Evolutionary conservation across 139 green algal species (phyloP).

Genomic region (Chlamydomonas schloesseri): DNA sequence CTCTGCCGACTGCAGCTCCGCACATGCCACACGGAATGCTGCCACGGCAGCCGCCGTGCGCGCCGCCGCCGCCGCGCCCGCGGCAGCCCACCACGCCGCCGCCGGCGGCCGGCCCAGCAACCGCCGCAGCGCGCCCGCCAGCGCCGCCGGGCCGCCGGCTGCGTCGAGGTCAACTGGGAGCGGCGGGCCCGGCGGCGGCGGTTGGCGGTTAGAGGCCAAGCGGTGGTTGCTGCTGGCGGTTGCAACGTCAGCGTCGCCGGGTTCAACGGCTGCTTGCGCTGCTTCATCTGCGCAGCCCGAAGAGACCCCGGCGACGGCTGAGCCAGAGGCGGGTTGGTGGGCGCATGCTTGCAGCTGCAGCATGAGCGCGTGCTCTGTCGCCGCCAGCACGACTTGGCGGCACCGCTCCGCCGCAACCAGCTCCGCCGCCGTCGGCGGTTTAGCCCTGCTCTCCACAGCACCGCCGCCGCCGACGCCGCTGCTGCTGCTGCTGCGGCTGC

Average conservation of each 20-base stretch:
- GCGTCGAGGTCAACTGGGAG: too few species aligned
- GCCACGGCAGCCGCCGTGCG: not conserved
- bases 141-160: not conserved
- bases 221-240: too few species aligned
- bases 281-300: too few species aligned
- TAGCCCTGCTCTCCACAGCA: too few species aligned
- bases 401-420: not conserved
- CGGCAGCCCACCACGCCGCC: not conserved
- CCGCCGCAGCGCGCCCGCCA: not conserved
- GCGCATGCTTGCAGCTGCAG: not conserved
- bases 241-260: too few species aligned
- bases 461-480: not conserved
- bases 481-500: not conserved
- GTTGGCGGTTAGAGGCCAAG: too few species aligned
- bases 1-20: not conserved
- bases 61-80: not conserved
- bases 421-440: not conserved
- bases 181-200: too few species aligned
- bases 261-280: too few species aligned
- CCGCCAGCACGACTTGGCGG: not conserved
- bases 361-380: not conserved
- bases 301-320: too few species aligned
- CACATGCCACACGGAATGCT: not conserved
- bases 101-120: not conserved
- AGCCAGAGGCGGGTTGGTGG: too few species aligned